Percentiles rank a stretch among this genome's conserved stretches.
Conservation (phyloP, 2,329 filamentous ascomycete genomes). For the Decorospora gaudefroyi region DNA sequence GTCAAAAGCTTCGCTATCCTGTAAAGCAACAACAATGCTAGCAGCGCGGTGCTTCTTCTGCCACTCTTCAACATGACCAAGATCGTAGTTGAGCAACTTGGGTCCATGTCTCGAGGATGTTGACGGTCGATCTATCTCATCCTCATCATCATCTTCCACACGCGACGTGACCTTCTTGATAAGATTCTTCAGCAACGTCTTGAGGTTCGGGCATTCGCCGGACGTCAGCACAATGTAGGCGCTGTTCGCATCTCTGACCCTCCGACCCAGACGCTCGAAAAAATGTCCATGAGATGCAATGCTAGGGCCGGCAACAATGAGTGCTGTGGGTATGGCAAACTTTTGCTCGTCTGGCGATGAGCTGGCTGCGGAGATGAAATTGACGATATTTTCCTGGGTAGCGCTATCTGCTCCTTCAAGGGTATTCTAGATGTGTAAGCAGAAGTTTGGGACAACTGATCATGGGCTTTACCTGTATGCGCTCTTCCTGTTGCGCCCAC, state of each 20-base stretch:
- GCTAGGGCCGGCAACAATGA: constrained; percentile 78
- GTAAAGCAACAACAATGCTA: constrained; percentile 72
- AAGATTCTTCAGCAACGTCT: constrained; percentile 71
- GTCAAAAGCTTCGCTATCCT: constrained; percentile 84
- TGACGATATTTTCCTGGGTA: constrained; percentile 45
- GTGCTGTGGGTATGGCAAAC: constrained; percentile 66
- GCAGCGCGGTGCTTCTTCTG: constrained; percentile 58
- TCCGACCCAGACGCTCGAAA: constrained; percentile 67
- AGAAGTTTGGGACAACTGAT: not conserved
- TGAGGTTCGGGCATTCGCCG: constrained; percentile 72
- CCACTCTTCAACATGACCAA: constrained; percentile 69
- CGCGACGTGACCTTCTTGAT: constrained; percentile 67
- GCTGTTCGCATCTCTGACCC: constrained; percentile 51
- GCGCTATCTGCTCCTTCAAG: constrained; percentile 49
- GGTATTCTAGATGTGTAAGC: constrained; percentile 37
- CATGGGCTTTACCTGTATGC: constrained; percentile 59
- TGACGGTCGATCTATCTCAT: constrained; percentile 23
- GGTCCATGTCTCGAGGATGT: constrained; percentile 56
- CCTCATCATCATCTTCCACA: constrained; percentile 61
- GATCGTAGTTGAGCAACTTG: constrained; percentile 75
- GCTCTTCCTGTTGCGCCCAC: constrained; percentile 67
- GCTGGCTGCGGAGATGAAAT: constrained; percentile 46
- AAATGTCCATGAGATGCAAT: constrained; percentile 74
- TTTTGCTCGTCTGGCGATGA: constrained; percentile 26
- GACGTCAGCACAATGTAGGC: constrained; percentile 70